Base-by-base conservation (phyloP, 306 rosid genomes). In the Inga leiocalycina region DNA sequence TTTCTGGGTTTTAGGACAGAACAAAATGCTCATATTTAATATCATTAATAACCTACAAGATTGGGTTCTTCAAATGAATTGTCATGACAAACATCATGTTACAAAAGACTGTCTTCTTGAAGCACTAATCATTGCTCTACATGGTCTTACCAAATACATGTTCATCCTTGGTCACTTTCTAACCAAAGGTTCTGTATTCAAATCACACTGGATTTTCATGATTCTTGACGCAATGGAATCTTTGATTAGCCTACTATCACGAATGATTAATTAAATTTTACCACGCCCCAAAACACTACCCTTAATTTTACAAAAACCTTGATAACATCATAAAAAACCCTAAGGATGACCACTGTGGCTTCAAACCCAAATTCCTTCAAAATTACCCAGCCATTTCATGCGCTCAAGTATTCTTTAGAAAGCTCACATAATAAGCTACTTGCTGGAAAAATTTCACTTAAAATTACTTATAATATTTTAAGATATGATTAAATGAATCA, bases 271-370 rank as follows among this genome's bases (percentile, higher is more conserved):
- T 52, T 80, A 67, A 82, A 65, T n/a, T 10, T 30, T 14, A 34
- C 10, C 51, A 69, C 20, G 0, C 35, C 3, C n/a, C 39, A 10
- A 81, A 85, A 72, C 88, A 92, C 90, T 89, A 65, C 74, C 30
- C 79, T 49, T 39, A 84, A 90, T 83, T 83, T 22, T 19, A 10
- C 19, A 71, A 76, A 89, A 85, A 79, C 86, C 86, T 65, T 84
- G 84, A 86, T 79, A 90, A 79, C 93, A 91, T 89, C 93, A 61
- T 16, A 30, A 81, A 34, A 92, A 92, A 88, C 89, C 91, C 91
- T 88, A 89, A 56, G 82, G 73, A 32, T 83, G 92, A 96, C 94
- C 97, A 86, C 79, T 89, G 84, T 15, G 46, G 84, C 79, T 85
- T 90, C 87, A 85, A 89, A 88, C 2, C 79, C 65, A 80, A 89